phyloP scores from a whole-genome alignment of 352 stramenopile species.

The Thalassiosira mediterranea region DNA sequence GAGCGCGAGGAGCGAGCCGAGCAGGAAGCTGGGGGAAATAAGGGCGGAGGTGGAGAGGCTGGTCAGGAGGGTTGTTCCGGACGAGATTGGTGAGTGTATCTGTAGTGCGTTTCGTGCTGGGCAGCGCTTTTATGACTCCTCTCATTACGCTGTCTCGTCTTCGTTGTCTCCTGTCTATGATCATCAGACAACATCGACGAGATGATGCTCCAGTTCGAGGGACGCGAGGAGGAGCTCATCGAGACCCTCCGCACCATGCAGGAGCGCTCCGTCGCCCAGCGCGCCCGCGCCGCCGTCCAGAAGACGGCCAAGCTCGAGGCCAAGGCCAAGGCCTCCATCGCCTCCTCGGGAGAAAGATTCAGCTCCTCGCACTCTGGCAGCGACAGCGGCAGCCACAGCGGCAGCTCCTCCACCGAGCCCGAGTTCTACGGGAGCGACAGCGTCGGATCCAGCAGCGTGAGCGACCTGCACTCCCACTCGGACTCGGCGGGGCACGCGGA shows the following conservation, averaged over 20 bases:
- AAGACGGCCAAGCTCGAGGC: constrained; percentile 61
- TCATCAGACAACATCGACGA: constrained; percentile 79
- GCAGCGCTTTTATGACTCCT: too few species aligned
- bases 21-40: constrained; percentile 29
- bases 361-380: background rate
- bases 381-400: background rate
- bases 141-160: background rate
- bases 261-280: constrained; percentile 66
- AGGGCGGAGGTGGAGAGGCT: constrained; percentile 71
- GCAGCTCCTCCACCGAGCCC: background rate
- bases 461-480: constrained; percentile 18
- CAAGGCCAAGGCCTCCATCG: constrained; percentile 30
- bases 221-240: constrained; percentile 71
- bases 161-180: background rate
- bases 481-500: background rate
- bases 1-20: constrained; percentile 15
- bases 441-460: constrained; percentile 8
- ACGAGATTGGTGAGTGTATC: constrained; percentile 72
- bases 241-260: constrained; percentile 81
- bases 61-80: constrained; percentile 69
- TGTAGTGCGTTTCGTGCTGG: too few species aligned
- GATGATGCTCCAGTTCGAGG: constrained; percentile 84
- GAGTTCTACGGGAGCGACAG: background rate
- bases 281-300: constrained; percentile 65
- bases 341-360: background rate